These are phyloP conservation scores for Talaromyces ruber DNA, from an alignment of 495 filamentous ascomycete genomes.

Conservation along the genomic window DNA sequence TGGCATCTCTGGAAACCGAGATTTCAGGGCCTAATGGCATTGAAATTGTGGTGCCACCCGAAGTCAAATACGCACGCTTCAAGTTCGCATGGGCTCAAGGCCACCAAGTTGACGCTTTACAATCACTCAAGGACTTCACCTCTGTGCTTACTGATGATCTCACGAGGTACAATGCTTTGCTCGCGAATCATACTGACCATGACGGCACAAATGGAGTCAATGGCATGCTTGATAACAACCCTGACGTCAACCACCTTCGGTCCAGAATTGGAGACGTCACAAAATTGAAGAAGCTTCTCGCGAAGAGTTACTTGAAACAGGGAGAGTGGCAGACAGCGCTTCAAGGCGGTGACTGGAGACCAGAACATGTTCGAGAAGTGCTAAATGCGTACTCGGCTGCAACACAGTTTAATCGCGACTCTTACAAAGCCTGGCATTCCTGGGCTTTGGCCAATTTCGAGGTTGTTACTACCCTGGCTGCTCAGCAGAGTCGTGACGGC, in stretches of 20 bases:
- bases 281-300: slow-evolving; percentile 63
- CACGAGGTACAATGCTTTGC: slow-evolving; percentile 47
- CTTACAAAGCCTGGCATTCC: slow-evolving; percentile 98
- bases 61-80: slow-evolving; percentile 82
- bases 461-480: slow-evolving; percentile 73
- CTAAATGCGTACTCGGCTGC: slow-evolving; percentile 81
- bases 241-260: slow-evolving; percentile 26
- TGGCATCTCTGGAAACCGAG: slow-evolving; percentile 69
- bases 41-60: slow-evolving; percentile 51
- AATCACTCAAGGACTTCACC: slow-evolving; percentile 75
- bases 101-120: slow-evolving; percentile 63
- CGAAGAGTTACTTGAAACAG: slow-evolving; percentile 89
- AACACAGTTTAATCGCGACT: slow-evolving; percentile 82
- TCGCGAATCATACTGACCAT: slow-evolving; percentile 32
- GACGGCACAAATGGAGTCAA: slow-evolving; percentile 51
- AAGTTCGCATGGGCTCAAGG: slow-evolving; percentile 90
- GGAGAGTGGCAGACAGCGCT: slow-evolving; percentile 88
- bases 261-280: slow-evolving; percentile 33
- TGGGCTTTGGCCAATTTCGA: slow-evolving; percentile 99
- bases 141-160: slow-evolving; percentile 67
- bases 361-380: slow-evolving; percentile 59
- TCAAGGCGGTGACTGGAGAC: slow-evolving; percentile 78
- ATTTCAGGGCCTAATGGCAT: slow-evolving; percentile 44
- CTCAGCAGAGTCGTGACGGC: slow-evolving; percentile 49
- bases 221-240: slow-evolving; percentile 43